Percentiles rank a stretch among this genome's conserved stretches.
Evolutionary conservation across 257 asterid species (phyloP).

Genomic region (Nicotiana knightiana): DNA sequence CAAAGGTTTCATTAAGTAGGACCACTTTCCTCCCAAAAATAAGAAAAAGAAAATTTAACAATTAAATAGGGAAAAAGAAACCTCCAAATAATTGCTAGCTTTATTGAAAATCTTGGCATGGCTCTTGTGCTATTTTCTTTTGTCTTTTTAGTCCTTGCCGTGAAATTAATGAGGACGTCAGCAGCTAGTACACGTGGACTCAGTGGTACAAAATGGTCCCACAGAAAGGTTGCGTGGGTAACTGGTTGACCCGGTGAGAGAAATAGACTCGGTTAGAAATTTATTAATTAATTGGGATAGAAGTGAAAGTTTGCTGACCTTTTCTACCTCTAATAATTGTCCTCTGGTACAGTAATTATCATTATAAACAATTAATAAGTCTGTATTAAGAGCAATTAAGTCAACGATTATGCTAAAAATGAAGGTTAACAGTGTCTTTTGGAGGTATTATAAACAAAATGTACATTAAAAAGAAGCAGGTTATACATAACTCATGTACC

Average conservation of each 20-base stretch:
- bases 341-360: neutral
- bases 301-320: neutral
- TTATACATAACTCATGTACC: too few species aligned
- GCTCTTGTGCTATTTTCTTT: conserved; percentile 38
- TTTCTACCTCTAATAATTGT: neutral
- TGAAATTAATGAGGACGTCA: conserved; percentile 39
- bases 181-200: conserved; percentile 40
- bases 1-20: conserved; percentile 20
- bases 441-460: too few species aligned
- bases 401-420: neutral
- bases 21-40: conserved; percentile 13
- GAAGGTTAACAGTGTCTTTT: neutral
- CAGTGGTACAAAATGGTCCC: neutral
- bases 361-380: neutral
- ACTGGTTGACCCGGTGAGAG: conserved; percentile 5
- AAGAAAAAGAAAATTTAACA: neutral
- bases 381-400: neutral
- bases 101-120: conserved; percentile 40
- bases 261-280: neutral
- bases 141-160: conserved; percentile 27
- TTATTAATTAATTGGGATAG: too few species aligned
- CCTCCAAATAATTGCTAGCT: conserved; percentile 12
- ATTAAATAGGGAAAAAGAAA: neutral
- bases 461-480: too few species aligned
- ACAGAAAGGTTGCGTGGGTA: neutral